Evolutionary conservation across 768 basidiomycete genomes (phyloP).

Genomic region (Mycena alexandri): DNA sequence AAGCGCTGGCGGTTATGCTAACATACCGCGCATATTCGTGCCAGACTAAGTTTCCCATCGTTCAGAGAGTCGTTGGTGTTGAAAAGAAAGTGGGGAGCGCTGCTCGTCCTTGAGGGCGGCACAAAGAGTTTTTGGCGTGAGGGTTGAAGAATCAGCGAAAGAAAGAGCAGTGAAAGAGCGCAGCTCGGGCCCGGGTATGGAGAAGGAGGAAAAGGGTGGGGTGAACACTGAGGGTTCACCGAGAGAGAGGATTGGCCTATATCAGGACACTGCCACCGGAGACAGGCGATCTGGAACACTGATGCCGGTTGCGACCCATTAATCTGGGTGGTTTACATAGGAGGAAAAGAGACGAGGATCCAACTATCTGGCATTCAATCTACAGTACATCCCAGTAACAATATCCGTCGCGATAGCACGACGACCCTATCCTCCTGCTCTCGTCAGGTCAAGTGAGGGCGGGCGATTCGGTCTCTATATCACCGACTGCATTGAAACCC

Average conservation of each 20-base stretch:
- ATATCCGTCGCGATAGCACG: constrained; percentile 14
- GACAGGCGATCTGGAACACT: constrained; percentile 23
- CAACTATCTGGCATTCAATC: too few species aligned
- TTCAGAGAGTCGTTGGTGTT: constrained; percentile 31
- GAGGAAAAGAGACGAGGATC: too few species aligned
- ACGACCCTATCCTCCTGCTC: constrained; percentile 1
- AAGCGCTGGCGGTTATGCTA: constrained; percentile 76
- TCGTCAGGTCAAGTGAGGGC: constrained; percentile 21
- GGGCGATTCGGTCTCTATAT: constrained; percentile 34
- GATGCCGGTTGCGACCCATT: constrained; percentile 31
- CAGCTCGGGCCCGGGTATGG: constrained; percentile 52
- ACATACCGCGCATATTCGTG: constrained; percentile 80
- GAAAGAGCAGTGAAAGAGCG: constrained; percentile 48
- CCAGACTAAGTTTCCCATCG: constrained; percentile 89
- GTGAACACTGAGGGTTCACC: constrained; percentile 48
- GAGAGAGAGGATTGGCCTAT: constrained; percentile 40
- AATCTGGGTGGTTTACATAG: not conserved
- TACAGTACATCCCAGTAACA: not conserved
- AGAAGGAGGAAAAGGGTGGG: constrained; percentile 50
- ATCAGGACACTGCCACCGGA: constrained; percentile 29
- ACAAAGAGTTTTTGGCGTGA: constrained; percentile 42
- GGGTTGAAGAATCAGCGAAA: constrained; percentile 44
- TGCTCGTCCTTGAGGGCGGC: constrained; percentile 38
- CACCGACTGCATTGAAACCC: constrained; percentile 13
- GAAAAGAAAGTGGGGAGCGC: constrained; percentile 40